A percentile compares a stretch with the other conserved stretches of the same genome.
These are phyloP conservation scores for Zygotorulaspora sp. DNA, from an alignment of 805 yeast species.

Conservation along the genomic window DNA sequence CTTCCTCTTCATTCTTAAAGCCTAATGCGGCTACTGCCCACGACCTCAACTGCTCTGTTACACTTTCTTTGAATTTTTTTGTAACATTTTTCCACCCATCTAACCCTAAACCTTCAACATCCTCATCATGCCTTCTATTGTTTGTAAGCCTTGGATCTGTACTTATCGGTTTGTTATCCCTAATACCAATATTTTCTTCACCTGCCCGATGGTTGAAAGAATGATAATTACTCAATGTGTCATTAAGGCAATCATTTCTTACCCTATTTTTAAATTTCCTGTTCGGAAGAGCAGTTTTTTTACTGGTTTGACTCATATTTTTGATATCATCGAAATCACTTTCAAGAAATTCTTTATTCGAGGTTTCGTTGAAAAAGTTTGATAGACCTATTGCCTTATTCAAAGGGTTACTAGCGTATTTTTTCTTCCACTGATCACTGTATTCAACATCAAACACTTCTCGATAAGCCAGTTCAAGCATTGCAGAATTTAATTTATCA, in stretches of 20 bases:
- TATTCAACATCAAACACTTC: slow-evolving; percentile 47
- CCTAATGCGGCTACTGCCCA: slow-evolving; percentile 48
- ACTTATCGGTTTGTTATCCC: slow-evolving; percentile 78
- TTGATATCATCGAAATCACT: slow-evolving; percentile 4
- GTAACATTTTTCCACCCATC: slow-evolving; percentile 55
- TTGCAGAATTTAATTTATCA: slow-evolving; percentile 47
- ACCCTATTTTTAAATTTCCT: neutral
- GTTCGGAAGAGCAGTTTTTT: slow-evolving; percentile 14
- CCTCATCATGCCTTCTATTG: slow-evolving; percentile 58
- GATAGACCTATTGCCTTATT: slow-evolving; percentile 5
- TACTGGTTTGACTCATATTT: neutral
- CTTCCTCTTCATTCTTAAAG: slow-evolving; percentile 19
- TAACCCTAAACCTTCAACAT: slow-evolving; percentile 70
- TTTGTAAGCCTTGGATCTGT: slow-evolving; percentile 76
- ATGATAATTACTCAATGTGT: slow-evolving; percentile 26
- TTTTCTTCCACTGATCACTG: slow-evolving; percentile 43
- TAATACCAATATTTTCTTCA: slow-evolving; percentile 74
- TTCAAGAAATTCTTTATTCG: slow-evolving; percentile 4
- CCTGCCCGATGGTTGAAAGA: slow-evolving; percentile 90
- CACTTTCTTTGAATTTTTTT: slow-evolving; percentile 47
- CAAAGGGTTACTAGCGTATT: slow-evolving; percentile 34
- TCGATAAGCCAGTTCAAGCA: slow-evolving; percentile 71
- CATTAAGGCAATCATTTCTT: neutral
- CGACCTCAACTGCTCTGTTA: slow-evolving; percentile 50
- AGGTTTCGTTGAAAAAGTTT: slow-evolving; percentile 1